These are phyloP conservation scores for Candida hungchunana DNA, from an alignment of 805 yeast genomes.

Conservation along the genomic window DNA sequence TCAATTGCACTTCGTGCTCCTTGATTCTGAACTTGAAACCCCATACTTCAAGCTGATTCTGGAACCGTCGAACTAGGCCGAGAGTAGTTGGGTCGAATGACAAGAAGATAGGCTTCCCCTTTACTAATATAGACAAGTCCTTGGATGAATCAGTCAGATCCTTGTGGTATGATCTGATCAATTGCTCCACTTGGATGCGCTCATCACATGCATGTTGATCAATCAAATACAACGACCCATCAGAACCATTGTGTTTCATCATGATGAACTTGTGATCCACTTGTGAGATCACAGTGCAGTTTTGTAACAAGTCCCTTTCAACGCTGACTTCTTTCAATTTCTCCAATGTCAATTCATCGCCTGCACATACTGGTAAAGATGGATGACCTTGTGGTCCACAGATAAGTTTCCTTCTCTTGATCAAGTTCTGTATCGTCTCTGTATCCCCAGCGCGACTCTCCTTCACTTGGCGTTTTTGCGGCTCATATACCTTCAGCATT, in stretches of 20 bases:
- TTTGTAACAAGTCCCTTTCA: slow-evolving; percentile 18
- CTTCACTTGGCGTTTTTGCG: not conserved
- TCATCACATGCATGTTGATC: slow-evolving; percentile 92
- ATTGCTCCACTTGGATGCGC: slow-evolving; percentile 54
- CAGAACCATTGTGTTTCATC: slow-evolving; percentile 22
- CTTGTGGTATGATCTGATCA: slow-evolving; percentile 36
- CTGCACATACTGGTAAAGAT: not conserved
- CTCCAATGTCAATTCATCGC: slow-evolving; percentile 8
- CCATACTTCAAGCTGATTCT: slow-evolving; percentile 36
- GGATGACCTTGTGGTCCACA: not conserved
- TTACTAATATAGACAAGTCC: slow-evolving; percentile 14
- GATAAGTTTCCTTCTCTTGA: slow-evolving; percentile 10
- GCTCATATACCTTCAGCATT: not conserved
- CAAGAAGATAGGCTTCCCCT: slow-evolving; percentile 7
- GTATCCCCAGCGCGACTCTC: not conserved
- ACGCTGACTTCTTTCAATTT: slow-evolving; percentile 6
- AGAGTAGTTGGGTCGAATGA: slow-evolving; percentile 29
- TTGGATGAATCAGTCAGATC: slow-evolving; percentile 24
- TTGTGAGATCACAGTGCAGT: slow-evolving; percentile 46
- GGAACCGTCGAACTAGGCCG: slow-evolving; percentile 29
- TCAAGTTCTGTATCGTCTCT: slow-evolving; percentile 3
- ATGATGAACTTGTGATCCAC: slow-evolving; percentile 63
- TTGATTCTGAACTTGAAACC: slow-evolving; percentile 33
- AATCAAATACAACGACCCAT: slow-evolving; percentile 35
- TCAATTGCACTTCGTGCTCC: slow-evolving; percentile 23